These are phyloP conservation scores for Orbilia oligospora DNA, from an alignment of 2,329 filamentous ascomycete genomes.

Conservation along the genomic window DNA sequence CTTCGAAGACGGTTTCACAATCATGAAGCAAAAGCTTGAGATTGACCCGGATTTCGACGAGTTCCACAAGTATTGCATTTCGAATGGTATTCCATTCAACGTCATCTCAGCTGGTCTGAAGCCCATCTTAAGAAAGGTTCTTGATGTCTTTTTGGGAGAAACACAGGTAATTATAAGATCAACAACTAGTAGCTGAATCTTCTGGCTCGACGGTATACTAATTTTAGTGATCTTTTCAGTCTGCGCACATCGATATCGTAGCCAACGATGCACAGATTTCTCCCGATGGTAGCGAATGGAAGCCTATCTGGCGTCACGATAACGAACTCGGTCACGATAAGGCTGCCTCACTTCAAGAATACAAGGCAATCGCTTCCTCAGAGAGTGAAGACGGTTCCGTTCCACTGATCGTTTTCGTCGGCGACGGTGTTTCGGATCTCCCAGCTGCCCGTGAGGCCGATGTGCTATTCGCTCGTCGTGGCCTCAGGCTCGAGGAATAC, in stretches of 20 bases:
- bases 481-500: constrained; percentile 77
- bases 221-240: constrained; percentile 63
- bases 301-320: constrained; percentile 77
- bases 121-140: constrained; percentile 74
- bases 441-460: constrained; percentile 77
- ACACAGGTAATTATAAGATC: constrained; percentile 68
- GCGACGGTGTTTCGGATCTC: constrained; percentile 78
- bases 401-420: constrained; percentile 78
- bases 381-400: constrained; percentile 74
- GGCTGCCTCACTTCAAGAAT: constrained; percentile 75
- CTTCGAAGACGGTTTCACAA: constrained; percentile 77
- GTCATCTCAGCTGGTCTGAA: constrained; percentile 79
- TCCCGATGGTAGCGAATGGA: constrained; percentile 74
- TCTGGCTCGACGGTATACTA: neutral
- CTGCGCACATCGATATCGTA: constrained; percentile 76
- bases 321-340: constrained; percentile 78
- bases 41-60: constrained; percentile 76
- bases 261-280: constrained; percentile 77
- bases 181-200: neutral
- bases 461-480: constrained; percentile 77
- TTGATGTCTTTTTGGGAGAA: constrained; percentile 77
- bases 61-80: constrained; percentile 77
- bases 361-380: constrained; percentile 71
- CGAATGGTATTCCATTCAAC: constrained; percentile 77
- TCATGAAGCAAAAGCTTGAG: constrained; percentile 75